Evolutionary conservation across 495 filamentous ascomycete species (phyloP).

Genomic region (Tuber calosporum): DNA sequence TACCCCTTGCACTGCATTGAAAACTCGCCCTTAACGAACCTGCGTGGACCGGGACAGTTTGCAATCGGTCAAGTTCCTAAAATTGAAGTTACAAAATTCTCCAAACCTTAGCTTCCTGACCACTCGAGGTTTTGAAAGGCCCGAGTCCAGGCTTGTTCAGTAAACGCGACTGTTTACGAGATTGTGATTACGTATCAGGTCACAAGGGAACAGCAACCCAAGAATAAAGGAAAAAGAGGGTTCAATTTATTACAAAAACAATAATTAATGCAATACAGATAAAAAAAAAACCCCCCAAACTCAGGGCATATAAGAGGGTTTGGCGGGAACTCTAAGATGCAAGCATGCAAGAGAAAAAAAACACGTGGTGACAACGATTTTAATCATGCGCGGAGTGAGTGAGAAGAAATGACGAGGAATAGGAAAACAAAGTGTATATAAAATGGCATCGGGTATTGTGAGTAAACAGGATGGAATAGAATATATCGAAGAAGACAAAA

Average conservation of each 20-base stretch:
- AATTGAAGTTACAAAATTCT: too few species aligned
- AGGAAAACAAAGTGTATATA: not conserved
- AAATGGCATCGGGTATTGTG: not conserved
- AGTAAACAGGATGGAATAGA: too few species aligned
- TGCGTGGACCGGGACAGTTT: too few species aligned
- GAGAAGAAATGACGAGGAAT: not conserved
- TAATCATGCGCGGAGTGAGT: not conserved
- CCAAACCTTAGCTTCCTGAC: too few species aligned
- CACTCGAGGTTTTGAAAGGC: too few species aligned
- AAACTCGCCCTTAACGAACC: too few species aligned
- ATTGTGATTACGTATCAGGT: too few species aligned
- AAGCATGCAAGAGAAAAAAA: not conserved
- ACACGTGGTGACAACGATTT: not conserved
- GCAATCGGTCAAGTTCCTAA: too few species aligned
- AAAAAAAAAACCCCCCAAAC: not conserved
- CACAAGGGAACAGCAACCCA: too few species aligned
- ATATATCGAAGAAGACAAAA: not conserved
- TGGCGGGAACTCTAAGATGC: not conserved
- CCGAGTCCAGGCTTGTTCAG: too few species aligned
- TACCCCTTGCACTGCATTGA: too few species aligned
- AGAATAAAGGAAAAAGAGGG: not conserved
- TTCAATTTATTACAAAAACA: not conserved
- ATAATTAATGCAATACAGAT: not conserved
- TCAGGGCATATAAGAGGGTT: not conserved
- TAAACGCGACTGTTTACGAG: too few species aligned